These are phyloP conservation scores for Cryptomeria japonica DNA, from an alignment of 75 land plant genomes.

Conservation along the genomic window DNA sequence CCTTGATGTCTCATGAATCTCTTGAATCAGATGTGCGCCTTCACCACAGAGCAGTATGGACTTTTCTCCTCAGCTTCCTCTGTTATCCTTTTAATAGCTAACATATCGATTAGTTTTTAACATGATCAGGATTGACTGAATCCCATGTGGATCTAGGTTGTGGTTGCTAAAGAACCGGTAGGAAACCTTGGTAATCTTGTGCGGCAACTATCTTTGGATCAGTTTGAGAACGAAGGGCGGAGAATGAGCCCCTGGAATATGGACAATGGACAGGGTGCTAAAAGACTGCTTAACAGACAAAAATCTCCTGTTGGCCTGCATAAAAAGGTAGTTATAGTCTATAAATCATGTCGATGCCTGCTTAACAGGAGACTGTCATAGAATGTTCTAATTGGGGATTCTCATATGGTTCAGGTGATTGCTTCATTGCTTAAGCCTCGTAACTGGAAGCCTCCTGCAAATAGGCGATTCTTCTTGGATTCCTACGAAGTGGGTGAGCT, in stretches of 20 bases:
- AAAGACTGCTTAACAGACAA: constrained; percentile 57
- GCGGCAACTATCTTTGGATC: constrained; percentile 86
- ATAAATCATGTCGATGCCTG: background rate
- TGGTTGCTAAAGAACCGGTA: constrained; percentile 83
- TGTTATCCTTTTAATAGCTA: background rate
- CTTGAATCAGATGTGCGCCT: constrained; percentile 69
- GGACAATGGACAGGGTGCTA: constrained; percentile 56
- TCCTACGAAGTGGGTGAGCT: constrained; percentile 84
- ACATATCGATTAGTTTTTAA: background rate
- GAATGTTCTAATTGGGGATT: background rate
- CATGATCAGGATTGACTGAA: constrained; percentile 3
- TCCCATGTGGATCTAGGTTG: constrained; percentile 50
- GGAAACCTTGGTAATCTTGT: constrained; percentile 83
- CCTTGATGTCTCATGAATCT: constrained; percentile 26
- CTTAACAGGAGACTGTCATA: background rate
- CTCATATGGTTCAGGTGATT: constrained; percentile 56
- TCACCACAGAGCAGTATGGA: constrained; percentile 82
- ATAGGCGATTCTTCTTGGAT: constrained; percentile 76
- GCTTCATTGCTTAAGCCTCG: constrained; percentile 70
- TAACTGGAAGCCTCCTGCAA: constrained; percentile 75
- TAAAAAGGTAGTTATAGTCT: constrained; percentile 52
- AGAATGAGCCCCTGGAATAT: constrained; percentile 59
- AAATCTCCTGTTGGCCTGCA: constrained; percentile 79
- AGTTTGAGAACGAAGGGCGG: constrained; percentile 91
- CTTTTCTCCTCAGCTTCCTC: constrained; percentile 9